A percentile compares a stretch with the other conserved stretches of the same genome.
These are phyloP conservation scores for Phytophthora megakarya DNA, from an alignment of 352 stramenopile genomes.

Conservation along the genomic window DNA sequence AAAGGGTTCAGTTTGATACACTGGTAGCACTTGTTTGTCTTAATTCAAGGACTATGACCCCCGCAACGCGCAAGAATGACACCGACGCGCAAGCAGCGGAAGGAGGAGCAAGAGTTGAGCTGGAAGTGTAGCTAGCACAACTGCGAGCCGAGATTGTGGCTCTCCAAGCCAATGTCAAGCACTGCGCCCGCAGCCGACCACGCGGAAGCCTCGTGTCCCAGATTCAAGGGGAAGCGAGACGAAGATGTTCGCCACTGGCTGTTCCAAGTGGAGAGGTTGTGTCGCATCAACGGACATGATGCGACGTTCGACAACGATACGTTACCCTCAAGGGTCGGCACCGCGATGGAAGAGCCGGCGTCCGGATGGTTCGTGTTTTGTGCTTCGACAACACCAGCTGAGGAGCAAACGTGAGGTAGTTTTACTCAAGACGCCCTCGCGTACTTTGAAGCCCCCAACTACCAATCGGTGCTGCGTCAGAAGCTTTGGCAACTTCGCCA, in stretches of 20 bases:
- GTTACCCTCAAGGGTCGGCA: slow-evolving; percentile 7
- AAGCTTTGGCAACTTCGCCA: background rate
- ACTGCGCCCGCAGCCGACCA: background rate
- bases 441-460: slow-evolving; percentile 27
- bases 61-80: slow-evolving; percentile 5
- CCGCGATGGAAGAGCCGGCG: slow-evolving; percentile 20
- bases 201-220: slow-evolving; percentile 13
- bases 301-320: slow-evolving; percentile 3
- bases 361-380: slow-evolving; percentile 28
- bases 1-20: slow-evolving; percentile 1
- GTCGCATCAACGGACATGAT: slow-evolving; percentile 17
- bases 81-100: background rate
- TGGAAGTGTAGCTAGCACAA: slow-evolving; percentile 6
- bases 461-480: slow-evolving; percentile 19
- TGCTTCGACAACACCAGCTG: slow-evolving; percentile 8
- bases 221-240: slow-evolving; percentile 17
- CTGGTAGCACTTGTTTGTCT: slow-evolving; percentile 26
- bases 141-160: slow-evolving; percentile 3
- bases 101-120: background rate
- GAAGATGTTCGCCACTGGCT: slow-evolving; percentile 27
- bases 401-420: slow-evolving; percentile 14
- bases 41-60: slow-evolving; percentile 5
- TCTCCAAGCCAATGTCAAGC: slow-evolving; percentile 1
- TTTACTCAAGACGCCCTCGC: slow-evolving; percentile 15
- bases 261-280: slow-evolving; percentile 23